A percentile compares a stretch with the other conserved stretches of the same genome.
Conservation (phyloP, 129 eudicot species). For the Oenanthe sinensis region DNA sequence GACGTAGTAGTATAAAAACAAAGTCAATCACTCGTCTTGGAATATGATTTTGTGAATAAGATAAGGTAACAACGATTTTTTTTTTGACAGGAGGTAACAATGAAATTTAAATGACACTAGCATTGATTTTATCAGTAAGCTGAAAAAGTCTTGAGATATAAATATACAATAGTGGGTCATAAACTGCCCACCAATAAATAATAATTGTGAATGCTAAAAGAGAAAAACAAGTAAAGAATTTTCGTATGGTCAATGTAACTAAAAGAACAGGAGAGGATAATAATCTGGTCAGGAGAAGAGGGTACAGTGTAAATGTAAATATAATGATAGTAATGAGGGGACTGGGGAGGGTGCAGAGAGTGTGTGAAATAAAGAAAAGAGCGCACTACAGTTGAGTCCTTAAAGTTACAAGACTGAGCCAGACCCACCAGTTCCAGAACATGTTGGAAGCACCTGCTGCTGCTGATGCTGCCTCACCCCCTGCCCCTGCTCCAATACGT, state of each 20-base stretch:
- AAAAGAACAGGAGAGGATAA: neutral
- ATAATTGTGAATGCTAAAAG: too few species aligned
- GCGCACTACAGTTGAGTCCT: conserved; percentile 1
- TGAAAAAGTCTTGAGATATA: too few species aligned
- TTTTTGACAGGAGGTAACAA: too few species aligned
- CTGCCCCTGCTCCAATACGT: neutral
- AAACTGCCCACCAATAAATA: too few species aligned
- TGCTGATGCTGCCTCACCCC: neutral
- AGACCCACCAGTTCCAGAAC: neutral
- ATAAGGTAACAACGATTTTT: neutral
- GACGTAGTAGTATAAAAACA: neutral
- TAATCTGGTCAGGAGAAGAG: conserved; percentile 1
- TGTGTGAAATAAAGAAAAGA: neutral
- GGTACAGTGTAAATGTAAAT: neutral
- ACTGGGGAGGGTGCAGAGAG: neutral
- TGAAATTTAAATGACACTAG: too few species aligned
- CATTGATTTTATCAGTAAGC: too few species aligned
- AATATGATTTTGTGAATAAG: neutral
- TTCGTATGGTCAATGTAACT: neutral
- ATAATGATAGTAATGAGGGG: neutral
- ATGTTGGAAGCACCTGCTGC: neutral
- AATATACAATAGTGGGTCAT: too few species aligned
- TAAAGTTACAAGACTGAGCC: neutral
- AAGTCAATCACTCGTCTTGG: neutral
- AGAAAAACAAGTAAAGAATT: too few species aligned